phyloP scores from a whole-genome alignment of 192 early-diverging fungal species.

The Chytriomyces sp. region DNA sequence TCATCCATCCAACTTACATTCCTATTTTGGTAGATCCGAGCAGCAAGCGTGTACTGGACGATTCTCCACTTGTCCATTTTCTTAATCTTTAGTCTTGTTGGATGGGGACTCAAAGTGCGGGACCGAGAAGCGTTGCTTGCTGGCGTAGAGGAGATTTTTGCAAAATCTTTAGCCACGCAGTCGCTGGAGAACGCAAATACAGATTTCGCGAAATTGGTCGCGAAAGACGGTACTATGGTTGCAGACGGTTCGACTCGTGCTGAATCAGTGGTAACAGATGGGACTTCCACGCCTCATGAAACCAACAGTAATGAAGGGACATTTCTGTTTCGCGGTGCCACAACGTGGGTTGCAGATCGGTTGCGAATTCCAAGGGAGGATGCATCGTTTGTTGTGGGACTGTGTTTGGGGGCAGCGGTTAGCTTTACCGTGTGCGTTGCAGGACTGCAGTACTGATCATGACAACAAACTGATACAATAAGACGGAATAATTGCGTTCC shows the following conservation, averaged over 20 bases:
- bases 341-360: not conserved
- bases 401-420: not conserved
- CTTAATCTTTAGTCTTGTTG: not conserved
- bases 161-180: not conserved
- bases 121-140: not conserved
- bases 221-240: not conserved
- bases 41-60: not conserved
- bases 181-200: not conserved
- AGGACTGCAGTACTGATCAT: too few species aligned
- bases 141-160: not conserved
- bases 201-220: too few species aligned
- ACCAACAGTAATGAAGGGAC: not conserved
- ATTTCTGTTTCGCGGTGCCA: not conserved
- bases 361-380: not conserved
- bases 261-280: not conserved
- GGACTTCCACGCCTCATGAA: not conserved
- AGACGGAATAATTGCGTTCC: too few species aligned
- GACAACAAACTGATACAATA: too few species aligned
- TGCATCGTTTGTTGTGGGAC: not conserved
- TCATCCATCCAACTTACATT: too few species aligned
- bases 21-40: not conserved
- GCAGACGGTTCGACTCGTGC: not conserved
- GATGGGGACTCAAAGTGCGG: not conserved
- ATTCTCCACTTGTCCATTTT: constrained; percentile 1
- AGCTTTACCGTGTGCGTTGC: not conserved